Evolutionary conservation across 768 basidiomycete species (phyloP), one percentile per base, ranked within the genome.

Genomic region (Mrakia hoshinonis): DNA sequence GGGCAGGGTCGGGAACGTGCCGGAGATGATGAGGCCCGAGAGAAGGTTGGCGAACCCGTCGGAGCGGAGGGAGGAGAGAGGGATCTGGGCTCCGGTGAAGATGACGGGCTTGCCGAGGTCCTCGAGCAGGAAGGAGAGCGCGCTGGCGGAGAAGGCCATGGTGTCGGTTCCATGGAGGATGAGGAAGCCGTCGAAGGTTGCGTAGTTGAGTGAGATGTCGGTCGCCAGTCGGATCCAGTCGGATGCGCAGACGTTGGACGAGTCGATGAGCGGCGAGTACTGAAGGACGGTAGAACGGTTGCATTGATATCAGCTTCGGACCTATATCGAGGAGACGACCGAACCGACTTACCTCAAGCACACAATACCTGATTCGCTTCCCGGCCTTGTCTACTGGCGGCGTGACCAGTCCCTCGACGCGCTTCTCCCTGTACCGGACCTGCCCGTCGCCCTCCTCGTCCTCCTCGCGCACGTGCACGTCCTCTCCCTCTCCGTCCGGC

Each of bases 181-280:
- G 24, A 97, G 87, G 77, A 97, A 96, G 0, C 91, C 91, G 76
- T 97, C 94, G 77, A 91, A 97, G 18, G 78, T 75, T 39, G 83
- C 78, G 76, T 96, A 96, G 78, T 96, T 96, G 66, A 92, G 86
- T 76, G 95, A 92, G 75, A 97, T 92, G 76, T 97, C 94, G 0
- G 87, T 87, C 0, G 92, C 90, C 43, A 97, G 87, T 11, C 91
- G 84, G 75, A 92, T 88, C 91, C 92, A 94, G 76, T 92, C 66
- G 0, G 29, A 24, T 2, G n/a, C 55, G 31, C 61, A 54, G 43
- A 68, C 67, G 62, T 67, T 65, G 13, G 65, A 73, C 12, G 72
- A 73, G 46, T 73, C 72, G 46, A 73, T 68, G 31, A 73, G 67
- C 3, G 72, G 72, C 4, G 65, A 67, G 43, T 73, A 70, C 65